These are phyloP conservation scores for Ogataea pilisensis DNA, from an alignment of 805 yeast species.

Conservation along the genomic window DNA sequence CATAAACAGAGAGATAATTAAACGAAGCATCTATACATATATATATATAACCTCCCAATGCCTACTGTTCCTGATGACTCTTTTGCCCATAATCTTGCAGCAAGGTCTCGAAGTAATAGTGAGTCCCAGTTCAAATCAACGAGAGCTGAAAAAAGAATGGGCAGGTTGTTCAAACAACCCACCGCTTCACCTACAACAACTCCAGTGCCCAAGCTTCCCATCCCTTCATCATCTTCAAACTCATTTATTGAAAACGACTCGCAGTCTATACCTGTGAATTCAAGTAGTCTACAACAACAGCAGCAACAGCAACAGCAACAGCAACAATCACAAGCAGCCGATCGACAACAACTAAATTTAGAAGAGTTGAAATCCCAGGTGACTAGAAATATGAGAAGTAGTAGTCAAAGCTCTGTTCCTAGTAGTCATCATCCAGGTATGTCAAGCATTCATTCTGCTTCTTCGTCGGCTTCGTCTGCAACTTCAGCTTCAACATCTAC, in stretches of 20 bases:
- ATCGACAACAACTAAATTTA: constrained; percentile 12
- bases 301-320: constrained; percentile 5
- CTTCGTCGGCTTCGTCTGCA: constrained; percentile 6
- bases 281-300: constrained; percentile 1
- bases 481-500: not conserved
- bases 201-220: constrained; percentile 1
- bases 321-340: not conserved
- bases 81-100: constrained; percentile 2
- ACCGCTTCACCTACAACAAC: constrained; percentile 8
- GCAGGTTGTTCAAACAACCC: constrained; percentile 28
- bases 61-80: constrained; percentile 10
- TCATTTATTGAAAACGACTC: not conserved
- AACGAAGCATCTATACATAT: too few species aligned
- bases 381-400: constrained; percentile 14
- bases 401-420: constrained; percentile 11
- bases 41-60: not conserved
- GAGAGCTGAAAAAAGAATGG: constrained; percentile 33
- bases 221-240: not conserved
- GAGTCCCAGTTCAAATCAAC: constrained; percentile 28
- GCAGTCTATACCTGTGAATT: not conserved
- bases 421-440: not conserved
- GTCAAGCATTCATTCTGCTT: constrained; percentile 5
- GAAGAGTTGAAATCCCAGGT: constrained; percentile 21
- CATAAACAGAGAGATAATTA: too few species aligned
- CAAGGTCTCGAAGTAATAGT: constrained; percentile 28